These are phyloP conservation scores for Colletotrichum filicis DNA, from an alignment of 2,329 filamentous ascomycete genomes.

Conservation along the genomic window DNA sequence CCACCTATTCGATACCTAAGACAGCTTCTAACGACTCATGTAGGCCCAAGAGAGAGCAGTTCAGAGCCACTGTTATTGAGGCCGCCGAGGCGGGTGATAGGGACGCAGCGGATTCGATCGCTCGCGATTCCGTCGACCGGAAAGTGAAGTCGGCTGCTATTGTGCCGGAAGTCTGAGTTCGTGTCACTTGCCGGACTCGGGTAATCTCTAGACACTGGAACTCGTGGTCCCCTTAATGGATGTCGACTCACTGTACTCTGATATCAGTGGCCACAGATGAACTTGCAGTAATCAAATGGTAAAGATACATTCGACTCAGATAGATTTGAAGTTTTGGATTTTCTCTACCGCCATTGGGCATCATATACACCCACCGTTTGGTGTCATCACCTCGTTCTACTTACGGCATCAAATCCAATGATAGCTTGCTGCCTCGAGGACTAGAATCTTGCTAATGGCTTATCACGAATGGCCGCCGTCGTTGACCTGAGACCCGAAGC, in stretches of 20 bases:
- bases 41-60: constrained; percentile 20
- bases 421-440: not conserved
- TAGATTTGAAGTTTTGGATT: not conserved
- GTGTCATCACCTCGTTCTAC: not conserved
- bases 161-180: constrained; percentile 17
- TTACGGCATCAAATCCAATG: not conserved
- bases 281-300: too few species aligned
- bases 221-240: not conserved
- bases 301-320: not conserved
- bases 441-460: not conserved
- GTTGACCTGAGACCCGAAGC: not conserved
- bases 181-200: not conserved
- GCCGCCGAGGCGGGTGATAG: not conserved
- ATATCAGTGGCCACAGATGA: too few species aligned
- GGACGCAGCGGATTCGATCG: not conserved
- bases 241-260: not conserved
- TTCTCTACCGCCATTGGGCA: not conserved
- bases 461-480: not conserved
- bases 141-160: constrained; percentile 18
- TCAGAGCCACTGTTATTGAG: constrained; percentile 13
- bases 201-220: not conserved
- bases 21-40: not conserved
- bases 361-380: not conserved
- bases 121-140: not conserved
- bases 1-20: too few species aligned